Conservation (phyloP, 768 basidiomycete genomes). For the Pulveroboletus sp. region DNA sequence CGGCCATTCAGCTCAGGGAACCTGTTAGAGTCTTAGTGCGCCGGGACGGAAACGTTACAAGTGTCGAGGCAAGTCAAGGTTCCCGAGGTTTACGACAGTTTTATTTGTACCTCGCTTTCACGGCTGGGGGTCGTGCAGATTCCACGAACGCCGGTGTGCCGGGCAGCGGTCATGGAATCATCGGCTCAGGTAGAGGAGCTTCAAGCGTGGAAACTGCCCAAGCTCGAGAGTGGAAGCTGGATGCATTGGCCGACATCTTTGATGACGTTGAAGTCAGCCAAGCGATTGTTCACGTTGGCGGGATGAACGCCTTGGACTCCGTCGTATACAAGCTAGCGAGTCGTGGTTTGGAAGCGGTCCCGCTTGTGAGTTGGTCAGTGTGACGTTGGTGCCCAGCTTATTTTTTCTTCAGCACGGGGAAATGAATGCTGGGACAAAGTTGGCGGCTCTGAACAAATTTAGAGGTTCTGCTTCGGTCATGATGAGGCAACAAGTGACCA, state of each 20-base stretch:
- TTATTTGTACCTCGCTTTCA: slow-evolving; percentile 94
- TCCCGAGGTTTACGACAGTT: slow-evolving; percentile 89
- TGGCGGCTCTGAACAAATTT: slow-evolving; percentile 83
- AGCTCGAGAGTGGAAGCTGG: slow-evolving; percentile 92
- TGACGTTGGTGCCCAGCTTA: slow-evolving; percentile 8
- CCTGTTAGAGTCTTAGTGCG: slow-evolving; percentile 97
- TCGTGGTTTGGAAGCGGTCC: slow-evolving; percentile 81
- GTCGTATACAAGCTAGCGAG: slow-evolving; percentile 88
- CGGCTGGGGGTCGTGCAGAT: slow-evolving; percentile 73
- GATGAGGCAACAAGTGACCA: slow-evolving; percentile 62
- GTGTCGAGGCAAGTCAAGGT: slow-evolving; percentile 63
- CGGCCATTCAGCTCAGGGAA: slow-evolving; percentile 89
- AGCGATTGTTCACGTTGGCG: slow-evolving; percentile 84
- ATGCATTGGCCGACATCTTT: slow-evolving; percentile 84
- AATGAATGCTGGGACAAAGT: slow-evolving; percentile 79
- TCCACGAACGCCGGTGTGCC: slow-evolving; percentile 36
- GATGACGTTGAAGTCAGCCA: slow-evolving; percentile 80
- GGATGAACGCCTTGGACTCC: slow-evolving; percentile 79
- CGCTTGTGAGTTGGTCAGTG: slow-evolving; percentile 58
- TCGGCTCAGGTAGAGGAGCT: slow-evolving; percentile 84
- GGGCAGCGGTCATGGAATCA: slow-evolving; percentile 75
- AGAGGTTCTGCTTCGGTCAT: slow-evolving; percentile 50
- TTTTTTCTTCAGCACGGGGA: slow-evolving; percentile 68
- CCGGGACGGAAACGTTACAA: slow-evolving; percentile 77
- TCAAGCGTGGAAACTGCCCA: slow-evolving; percentile 79